phyloP scores from a whole-genome alignment of 768 basidiomycete species.

The Tylopilus vinaceipallidus region DNA sequence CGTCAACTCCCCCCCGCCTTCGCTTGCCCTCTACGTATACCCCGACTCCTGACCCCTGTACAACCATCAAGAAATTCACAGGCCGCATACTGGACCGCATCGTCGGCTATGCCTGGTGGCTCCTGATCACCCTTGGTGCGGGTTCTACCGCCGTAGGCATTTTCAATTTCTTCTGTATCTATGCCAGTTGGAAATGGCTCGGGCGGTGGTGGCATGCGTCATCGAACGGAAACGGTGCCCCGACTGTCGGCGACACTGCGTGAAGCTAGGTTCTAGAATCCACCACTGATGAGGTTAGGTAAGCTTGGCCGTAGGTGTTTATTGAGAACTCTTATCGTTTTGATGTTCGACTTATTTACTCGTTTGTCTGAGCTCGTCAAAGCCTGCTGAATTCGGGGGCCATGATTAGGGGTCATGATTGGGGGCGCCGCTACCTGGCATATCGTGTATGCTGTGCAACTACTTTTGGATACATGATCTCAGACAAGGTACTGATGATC shows the following conservation, averaged over 20 bases:
- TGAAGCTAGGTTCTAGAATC: conserved; percentile 5
- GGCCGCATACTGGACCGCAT: conserved; percentile 71
- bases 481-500: background rate
- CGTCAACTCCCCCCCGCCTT: conserved; percentile 38
- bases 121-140: conserved; percentile 71
- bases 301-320: background rate
- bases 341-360: background rate
- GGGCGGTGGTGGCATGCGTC: conserved; percentile 33
- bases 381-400: background rate
- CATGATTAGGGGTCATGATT: too few relatives aligned
- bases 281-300: background rate
- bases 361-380: background rate
- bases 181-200: conserved; percentile 63
- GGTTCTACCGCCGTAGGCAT: conserved; percentile 70
- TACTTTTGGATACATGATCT: background rate
- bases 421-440: background rate
- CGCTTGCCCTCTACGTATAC: conserved; percentile 49
- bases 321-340: background rate
- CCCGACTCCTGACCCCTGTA: conserved; percentile 53
- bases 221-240: conserved; percentile 6
- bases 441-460: background rate
- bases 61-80: conserved; percentile 54
- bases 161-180: conserved; percentile 68
- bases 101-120: conserved; percentile 79
- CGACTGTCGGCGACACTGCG: conserved; percentile 9